These are phyloP conservation scores for Fragosphaeria purpurea DNA, from an alignment of 2,329 filamentous ascomycete species.

Conservation along the genomic window DNA sequence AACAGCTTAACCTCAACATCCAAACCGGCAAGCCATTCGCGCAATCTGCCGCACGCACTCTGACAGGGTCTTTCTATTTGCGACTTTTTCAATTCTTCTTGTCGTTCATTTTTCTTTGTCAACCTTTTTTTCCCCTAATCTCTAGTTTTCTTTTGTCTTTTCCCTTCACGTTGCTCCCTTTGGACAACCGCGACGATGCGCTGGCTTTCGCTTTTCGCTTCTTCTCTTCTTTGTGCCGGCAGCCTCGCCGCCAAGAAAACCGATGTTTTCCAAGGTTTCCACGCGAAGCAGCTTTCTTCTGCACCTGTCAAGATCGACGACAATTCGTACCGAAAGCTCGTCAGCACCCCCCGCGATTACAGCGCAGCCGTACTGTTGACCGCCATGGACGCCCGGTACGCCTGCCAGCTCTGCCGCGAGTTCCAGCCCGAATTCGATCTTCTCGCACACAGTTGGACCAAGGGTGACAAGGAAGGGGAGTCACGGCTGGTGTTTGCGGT, in stretches of 20 bases:
- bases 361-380: slow-evolving; percentile 74
- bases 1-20: slow-evolving; percentile 4
- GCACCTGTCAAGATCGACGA: slow-evolving; percentile 72
- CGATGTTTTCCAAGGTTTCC: slow-evolving; percentile 62
- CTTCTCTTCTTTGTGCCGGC: slow-evolving; percentile 51
- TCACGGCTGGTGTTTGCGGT: slow-evolving; percentile 70
- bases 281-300: slow-evolving; percentile 54
- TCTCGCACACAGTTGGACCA: slow-evolving; percentile 74
- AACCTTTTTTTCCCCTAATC: not conserved
- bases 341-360: slow-evolving; percentile 71
- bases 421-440: slow-evolving; percentile 94
- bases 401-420: slow-evolving; percentile 76
- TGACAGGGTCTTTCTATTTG: too few species aligned
- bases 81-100: not conserved
- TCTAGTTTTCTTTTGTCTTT: not conserved
- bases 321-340: slow-evolving; percentile 63
- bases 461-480: slow-evolving; percentile 66
- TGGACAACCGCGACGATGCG: slow-evolving; percentile 48
- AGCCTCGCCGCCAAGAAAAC: slow-evolving; percentile 51
- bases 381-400: slow-evolving; percentile 71
- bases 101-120: not conserved
- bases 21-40: too few species aligned
- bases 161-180: not conserved
- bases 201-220: slow-evolving; percentile 52
- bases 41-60: too few species aligned